Conservation (phyloP, 371 early-diverging fungal species). For the Mucor racemosus region DNA sequence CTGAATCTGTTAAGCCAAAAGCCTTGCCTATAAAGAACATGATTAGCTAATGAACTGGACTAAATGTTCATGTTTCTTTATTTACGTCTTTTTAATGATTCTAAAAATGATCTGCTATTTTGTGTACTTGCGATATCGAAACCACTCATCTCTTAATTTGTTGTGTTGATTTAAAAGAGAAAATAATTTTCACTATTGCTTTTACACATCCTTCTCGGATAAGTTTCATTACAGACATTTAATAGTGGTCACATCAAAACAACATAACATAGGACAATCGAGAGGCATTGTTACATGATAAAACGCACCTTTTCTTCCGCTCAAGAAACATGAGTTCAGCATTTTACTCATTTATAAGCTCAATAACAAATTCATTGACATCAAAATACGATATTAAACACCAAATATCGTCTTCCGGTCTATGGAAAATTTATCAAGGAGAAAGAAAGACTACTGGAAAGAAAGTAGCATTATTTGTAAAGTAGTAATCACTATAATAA, state of each 20-base stretch:
- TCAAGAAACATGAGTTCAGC: slow-evolving; percentile 46
- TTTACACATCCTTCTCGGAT: not conserved
- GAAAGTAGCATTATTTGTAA: slow-evolving; percentile 68
- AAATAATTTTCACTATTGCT: not conserved
- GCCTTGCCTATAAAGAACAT: slow-evolving; percentile 25
- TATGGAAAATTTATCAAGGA: slow-evolving; percentile 73
- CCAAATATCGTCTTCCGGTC: slow-evolving; percentile 62
- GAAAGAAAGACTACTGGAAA: slow-evolving; percentile 65
- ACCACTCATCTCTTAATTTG: slow-evolving; percentile 26
- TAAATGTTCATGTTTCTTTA: not conserved
- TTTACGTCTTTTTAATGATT: slow-evolving; percentile 32
- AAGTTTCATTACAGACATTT: not conserved
- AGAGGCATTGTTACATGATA: not conserved
- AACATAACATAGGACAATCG: not conserved
- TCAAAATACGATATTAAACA: slow-evolving; percentile 55
- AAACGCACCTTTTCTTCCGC: not conserved
- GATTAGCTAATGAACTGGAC: not conserved
- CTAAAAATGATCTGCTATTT: slow-evolving; percentile 19
- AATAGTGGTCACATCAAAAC: not conserved
- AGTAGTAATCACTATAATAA: not conserved
- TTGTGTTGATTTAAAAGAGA: not conserved
- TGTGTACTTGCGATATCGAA: slow-evolving; percentile 39
- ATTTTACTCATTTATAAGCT: slow-evolving; percentile 55
- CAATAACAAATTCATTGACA: slow-evolving; percentile 53
- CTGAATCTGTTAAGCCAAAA: slow-evolving; percentile 30